phyloP scores from a whole-genome alignment of 306 rosid species.

The Medicago arabica region DNA sequence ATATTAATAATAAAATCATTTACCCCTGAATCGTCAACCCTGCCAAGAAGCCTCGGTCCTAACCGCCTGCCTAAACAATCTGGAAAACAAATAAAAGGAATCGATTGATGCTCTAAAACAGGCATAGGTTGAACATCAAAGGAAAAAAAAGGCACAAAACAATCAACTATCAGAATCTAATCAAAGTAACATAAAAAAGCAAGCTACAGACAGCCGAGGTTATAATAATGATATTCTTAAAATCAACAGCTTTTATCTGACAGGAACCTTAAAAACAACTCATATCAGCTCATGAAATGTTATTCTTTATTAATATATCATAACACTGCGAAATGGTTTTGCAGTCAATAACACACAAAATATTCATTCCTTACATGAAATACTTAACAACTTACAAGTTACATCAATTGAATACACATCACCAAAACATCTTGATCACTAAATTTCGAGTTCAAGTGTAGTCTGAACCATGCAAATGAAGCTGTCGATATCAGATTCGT shows the following conservation, averaged over 20 bases:
- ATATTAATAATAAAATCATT: constrained; percentile 37
- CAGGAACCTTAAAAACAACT: constrained; percentile 20
- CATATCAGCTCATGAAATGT: background rate
- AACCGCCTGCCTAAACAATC: constrained; percentile 98
- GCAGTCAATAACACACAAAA: constrained; percentile 18
- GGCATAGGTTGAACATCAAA: constrained; percentile 8
- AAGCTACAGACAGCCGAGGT: constrained; percentile 22
- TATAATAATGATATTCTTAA: no score
- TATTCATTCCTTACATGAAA: constrained; percentile 26
- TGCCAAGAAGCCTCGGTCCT: constrained; percentile 95
- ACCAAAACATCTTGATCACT: constrained; percentile 29
- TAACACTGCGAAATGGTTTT: background rate
- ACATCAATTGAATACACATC: background rate
- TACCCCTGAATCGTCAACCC: constrained; percentile 99
- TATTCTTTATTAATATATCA: background rate
- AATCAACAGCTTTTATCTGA: background rate
- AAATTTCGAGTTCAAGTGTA: constrained; percentile 31
- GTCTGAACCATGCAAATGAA: constrained; percentile 22
- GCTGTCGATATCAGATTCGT: background rate
- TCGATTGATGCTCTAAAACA: constrained; percentile 38
- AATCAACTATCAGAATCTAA: constrained; percentile 35
- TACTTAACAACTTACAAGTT: constrained; percentile 15
- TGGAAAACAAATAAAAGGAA: constrained; percentile 53
- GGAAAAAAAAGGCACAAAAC: background rate
- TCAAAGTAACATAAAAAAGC: constrained; percentile 20